Evolutionary conservation across 148 eudicot genomes (phyloP).

Genomic region (Arctostaphylos glauca): DNA sequence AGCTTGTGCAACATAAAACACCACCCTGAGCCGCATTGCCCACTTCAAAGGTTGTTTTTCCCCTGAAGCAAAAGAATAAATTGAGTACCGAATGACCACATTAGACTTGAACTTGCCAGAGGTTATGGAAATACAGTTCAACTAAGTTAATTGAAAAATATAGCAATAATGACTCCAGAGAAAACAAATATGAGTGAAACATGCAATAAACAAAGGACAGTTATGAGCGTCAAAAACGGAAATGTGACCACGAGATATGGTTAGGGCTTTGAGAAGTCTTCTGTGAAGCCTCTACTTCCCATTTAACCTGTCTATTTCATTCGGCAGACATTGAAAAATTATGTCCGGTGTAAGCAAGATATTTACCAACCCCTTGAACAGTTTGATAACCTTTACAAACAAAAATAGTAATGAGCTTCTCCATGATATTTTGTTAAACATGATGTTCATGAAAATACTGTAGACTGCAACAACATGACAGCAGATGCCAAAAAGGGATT

Average conservation of each 20-base stretch:
- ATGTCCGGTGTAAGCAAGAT: neutral
- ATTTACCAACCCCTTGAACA: neutral
- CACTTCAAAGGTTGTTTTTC: slow-evolving; percentile 73
- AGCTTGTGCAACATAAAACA: slow-evolving; percentile 59
- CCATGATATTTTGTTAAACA: neutral
- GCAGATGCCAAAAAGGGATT: neutral
- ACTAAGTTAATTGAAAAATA: neutral
- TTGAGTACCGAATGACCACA: neutral
- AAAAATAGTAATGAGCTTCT: neutral
- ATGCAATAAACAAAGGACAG: neutral
- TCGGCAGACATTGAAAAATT: neutral
- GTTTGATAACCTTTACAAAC: neutral
- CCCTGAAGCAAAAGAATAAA: slow-evolving; percentile 40
- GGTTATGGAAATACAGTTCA: neutral
- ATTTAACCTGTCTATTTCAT: neutral
- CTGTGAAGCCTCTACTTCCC: neutral
- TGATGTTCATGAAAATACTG: neutral
- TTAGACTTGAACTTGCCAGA: neutral
- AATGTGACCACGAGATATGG: neutral
- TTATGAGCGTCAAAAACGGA: neutral
- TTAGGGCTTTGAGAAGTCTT: neutral
- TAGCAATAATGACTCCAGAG: neutral
- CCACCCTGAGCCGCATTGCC: slow-evolving; percentile 79
- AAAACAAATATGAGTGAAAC: neutral
- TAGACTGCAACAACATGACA: neutral